These are phyloP conservation scores for Spongospora subterranea DNA, from an alignment of 208 protist species.

Conservation along the genomic window DNA sequence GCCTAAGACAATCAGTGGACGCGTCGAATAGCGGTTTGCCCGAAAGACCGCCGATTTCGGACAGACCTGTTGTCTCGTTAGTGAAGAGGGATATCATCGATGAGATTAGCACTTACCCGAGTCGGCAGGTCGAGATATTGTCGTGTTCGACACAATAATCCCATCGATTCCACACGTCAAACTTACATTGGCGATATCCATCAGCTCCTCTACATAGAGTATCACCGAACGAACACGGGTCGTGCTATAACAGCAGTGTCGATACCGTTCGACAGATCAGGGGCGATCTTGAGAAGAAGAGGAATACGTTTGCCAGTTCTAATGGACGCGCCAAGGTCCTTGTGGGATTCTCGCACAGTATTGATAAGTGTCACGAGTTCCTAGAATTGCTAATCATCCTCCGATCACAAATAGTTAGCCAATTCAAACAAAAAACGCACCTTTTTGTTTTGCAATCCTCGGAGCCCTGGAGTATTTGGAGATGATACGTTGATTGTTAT, in stretches of 20 bases:
- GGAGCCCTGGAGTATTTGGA: slow-evolving; percentile 78
- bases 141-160: slow-evolving; percentile 78
- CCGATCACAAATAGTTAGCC: background rate
- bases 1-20: slow-evolving; percentile 63
- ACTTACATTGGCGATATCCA: slow-evolving; percentile 71
- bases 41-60: slow-evolving; percentile 72
- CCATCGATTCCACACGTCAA: slow-evolving; percentile 69
- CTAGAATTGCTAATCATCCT: no score
- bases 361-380: background rate
- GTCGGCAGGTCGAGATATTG: slow-evolving; percentile 66
- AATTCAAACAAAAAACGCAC: background rate
- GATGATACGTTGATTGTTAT: slow-evolving; percentile 77
- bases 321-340: background rate
- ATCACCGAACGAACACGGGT: background rate
- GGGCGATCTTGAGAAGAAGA: slow-evolving; percentile 48
- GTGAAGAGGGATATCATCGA: background rate
- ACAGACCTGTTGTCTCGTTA: background rate
- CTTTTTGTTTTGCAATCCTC: slow-evolving; percentile 68
- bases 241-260: no score
- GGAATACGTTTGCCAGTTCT: slow-evolving; percentile 3
- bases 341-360: background rate
- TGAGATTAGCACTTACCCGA: slow-evolving; percentile 46
- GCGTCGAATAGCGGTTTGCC: slow-evolving; percentile 69
- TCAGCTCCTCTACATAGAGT: slow-evolving; percentile 57
- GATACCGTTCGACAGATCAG: slow-evolving; percentile 24